Evolutionary conservation across 306 rosid species (phyloP), one percentile per base, ranked within the genome.

Genomic region (Oxytropis ochrocephala): DNA sequence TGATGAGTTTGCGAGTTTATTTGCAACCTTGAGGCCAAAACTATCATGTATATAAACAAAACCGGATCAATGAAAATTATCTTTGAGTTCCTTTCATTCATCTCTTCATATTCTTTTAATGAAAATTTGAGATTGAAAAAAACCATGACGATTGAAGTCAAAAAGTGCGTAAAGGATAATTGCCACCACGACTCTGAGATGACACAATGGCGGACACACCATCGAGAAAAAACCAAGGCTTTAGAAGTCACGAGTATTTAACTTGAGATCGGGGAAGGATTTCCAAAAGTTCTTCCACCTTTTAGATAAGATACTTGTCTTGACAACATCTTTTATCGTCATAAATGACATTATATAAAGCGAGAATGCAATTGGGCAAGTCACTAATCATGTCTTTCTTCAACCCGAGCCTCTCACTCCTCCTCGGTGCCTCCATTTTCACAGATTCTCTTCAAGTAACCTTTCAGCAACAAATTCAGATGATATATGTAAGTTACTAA

Each of bases 201-300:
- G 69, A 21, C 53, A 75, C 36, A 8, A 75, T 11, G 9, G 14
- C 52, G 1, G 54, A 67, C 35, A 75, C 69, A 58, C 46, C 58
- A 14, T 67, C 69, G 14, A 12, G 0, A 33, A 75, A 75, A 57
- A 2, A 0, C 11, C 8, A 16, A 1, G 39, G 43, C 5, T 16
- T 57, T 3, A 6, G 32, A 74, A 65, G n/a, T 74, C 32, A 8
- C 8, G 11, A 11, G 67, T 13, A 57, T 75, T 24, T 8, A 75
- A 24, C n/a, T 8, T 47, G 14, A 75, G 33, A 56, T 14, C 5
- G 7, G 74, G 62, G 5, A 75, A 51, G 35, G 2, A 36, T 41
- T 51, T 63, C 78, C 71, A 64, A 0, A 70, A 56, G 19, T 51
- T 30, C 56, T 12, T 62, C 71, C 71, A 73, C 18, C 70, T 19